A percentile compares a stretch with the other conserved stretches of the same genome.
These are phyloP conservation scores for Lactifluus subvellereus DNA, from an alignment of 768 basidiomycete genomes.

Conservation along the genomic window DNA sequence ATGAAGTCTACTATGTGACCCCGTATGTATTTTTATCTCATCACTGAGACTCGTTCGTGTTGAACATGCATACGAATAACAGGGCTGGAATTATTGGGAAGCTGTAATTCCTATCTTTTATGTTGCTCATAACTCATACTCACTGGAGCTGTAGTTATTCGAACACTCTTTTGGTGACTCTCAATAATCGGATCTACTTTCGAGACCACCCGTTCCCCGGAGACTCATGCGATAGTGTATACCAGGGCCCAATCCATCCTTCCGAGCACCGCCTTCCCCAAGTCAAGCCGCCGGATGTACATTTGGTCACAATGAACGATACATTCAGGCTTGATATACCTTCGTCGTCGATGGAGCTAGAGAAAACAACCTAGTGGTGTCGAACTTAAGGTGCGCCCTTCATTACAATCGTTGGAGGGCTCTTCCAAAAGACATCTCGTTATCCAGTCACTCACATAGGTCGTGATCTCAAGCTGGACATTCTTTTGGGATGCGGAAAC, in stretches of 20 bases:
- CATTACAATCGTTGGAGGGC: not conserved
- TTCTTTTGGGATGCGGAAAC: no score
- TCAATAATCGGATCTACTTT: constrained; percentile 23
- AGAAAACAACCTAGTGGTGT: not conserved
- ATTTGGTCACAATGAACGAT: not conserved
- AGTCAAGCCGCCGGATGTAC: not conserved
- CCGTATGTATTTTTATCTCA: not conserved
- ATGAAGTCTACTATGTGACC: constrained; percentile 6
- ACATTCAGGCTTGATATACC: not conserved
- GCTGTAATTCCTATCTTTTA: constrained; percentile 1
- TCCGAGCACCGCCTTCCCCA: not conserved
- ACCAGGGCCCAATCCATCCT: not conserved
- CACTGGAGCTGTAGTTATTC: constrained; percentile 11
- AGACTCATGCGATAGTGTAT: not conserved
- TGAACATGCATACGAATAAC: not conserved
- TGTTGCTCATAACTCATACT: not conserved
- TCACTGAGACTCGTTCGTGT: not conserved
- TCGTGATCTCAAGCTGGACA: no score
- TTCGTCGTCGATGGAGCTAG: not conserved
- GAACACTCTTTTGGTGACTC: constrained; percentile 27
- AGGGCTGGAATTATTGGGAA: constrained; percentile 26
- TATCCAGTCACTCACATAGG: no score
- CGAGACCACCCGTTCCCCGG: constrained; percentile 5
- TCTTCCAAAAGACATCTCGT: no score
- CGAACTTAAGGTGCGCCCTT: not conserved